A percentile compares a stretch with the other conserved stretches of the same genome.
Conservation (phyloP, 352 stramenopile genomes). For the Phytophthora uliginosa region DNA sequence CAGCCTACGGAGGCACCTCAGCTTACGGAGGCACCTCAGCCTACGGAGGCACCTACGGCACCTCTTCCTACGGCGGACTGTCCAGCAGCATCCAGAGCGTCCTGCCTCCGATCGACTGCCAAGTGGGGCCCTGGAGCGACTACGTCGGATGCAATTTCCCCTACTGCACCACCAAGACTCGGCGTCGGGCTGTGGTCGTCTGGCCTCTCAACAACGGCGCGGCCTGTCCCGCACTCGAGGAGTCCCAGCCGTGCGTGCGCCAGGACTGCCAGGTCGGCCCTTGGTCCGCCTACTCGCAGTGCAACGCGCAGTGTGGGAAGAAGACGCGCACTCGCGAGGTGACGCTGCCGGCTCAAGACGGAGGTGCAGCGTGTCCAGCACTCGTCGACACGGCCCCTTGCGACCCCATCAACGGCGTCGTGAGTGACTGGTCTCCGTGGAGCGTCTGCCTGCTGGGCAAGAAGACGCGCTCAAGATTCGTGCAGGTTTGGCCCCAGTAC, state of each 20-base stretch:
- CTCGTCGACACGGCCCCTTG: conserved; percentile 43
- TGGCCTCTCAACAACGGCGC: conserved; percentile 41
- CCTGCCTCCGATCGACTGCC: conserved; percentile 13
- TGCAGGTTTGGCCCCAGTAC: conserved; percentile 49
- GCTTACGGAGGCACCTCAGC: background rate
- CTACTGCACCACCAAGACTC: conserved; percentile 45
- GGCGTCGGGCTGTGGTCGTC: conserved; percentile 43
- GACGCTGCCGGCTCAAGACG: conserved; percentile 32
- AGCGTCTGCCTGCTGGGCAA: conserved; percentile 46
- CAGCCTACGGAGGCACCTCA: background rate
- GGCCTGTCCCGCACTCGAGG: conserved; percentile 51
- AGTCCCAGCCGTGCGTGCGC: conserved; percentile 52
- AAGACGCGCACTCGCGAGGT: conserved; percentile 48
- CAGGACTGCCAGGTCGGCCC: conserved; percentile 50
- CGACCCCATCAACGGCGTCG: conserved; percentile 55
- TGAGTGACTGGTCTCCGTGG: conserved; percentile 55
- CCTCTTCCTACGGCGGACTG: background rate
- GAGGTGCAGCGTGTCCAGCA: conserved; percentile 38
- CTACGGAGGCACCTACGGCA: background rate
- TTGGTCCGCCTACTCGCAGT: conserved; percentile 45
- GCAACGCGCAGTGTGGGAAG: conserved; percentile 38
- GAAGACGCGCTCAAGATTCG: conserved; percentile 44
- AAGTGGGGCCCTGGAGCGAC: conserved; percentile 41
- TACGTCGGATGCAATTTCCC: conserved; percentile 47
- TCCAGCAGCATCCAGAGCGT: background rate